Evolutionary conservation across 192 early-diverging fungal species (phyloP).

Genomic region (Oehlia diaphana): DNA sequence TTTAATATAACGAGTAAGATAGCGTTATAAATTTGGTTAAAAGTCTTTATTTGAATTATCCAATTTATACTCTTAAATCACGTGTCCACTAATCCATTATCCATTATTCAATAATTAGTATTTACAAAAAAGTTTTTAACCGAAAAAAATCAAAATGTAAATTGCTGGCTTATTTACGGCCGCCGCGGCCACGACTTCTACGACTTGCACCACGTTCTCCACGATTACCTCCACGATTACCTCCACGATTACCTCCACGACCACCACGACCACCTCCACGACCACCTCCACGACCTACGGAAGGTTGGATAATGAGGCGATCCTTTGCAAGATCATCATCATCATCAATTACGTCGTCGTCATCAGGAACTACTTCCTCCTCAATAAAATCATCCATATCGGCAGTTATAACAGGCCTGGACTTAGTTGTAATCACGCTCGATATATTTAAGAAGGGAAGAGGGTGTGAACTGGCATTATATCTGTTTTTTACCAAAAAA

Average conservation of each 20-base stretch:
- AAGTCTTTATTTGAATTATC: too few species aligned
- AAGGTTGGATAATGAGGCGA: conserved; percentile 38
- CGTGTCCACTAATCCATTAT: too few species aligned
- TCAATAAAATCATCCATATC: conserved; percentile 65
- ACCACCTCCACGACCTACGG: not conserved
- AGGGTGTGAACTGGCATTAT: conserved; percentile 64
- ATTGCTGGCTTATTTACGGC: too few species aligned
- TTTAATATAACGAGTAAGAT: too few species aligned
- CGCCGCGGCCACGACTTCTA: too few species aligned
- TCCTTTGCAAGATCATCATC: conserved; percentile 58
- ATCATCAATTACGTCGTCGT: conserved; percentile 44
- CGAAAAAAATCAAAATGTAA: too few species aligned
- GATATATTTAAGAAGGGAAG: conserved; percentile 53
- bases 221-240: not conserved
- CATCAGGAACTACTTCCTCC: conserved; percentile 51
- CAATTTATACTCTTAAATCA: too few species aligned
- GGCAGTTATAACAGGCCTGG: conserved; percentile 35
- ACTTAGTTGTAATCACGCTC: conserved; percentile 32
- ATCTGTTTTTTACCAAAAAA: conserved; percentile 41
- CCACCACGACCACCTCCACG: too few species aligned
- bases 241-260: not conserved
- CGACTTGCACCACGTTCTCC: not conserved
- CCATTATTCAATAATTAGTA: too few species aligned
- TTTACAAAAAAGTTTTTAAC: too few species aligned
- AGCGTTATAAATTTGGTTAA: too few species aligned